Conservation (phyloP, 345 rosid genomes). For the Populus tremula region DNA sequence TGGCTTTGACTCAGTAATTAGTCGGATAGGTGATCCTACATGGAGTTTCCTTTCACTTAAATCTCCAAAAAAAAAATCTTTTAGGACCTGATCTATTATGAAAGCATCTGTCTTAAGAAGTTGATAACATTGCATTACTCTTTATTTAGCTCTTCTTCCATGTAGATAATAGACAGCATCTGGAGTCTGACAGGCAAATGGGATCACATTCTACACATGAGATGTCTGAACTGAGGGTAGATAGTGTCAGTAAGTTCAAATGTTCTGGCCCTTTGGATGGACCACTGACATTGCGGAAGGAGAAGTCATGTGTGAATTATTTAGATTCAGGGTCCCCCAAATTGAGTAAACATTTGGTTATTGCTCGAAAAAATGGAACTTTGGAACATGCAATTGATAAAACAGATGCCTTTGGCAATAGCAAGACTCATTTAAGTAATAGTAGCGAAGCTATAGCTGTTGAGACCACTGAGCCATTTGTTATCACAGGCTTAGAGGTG, state of each 20-base stretch:
- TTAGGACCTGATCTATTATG: background rate
- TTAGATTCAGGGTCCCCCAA: constrained; percentile 23
- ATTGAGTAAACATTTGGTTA: constrained; percentile 19
- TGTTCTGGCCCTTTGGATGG: constrained; percentile 23
- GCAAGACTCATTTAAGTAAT: constrained; percentile 14
- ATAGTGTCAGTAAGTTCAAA: constrained; percentile 11
- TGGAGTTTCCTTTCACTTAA: background rate
- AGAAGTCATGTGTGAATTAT: constrained; percentile 16
- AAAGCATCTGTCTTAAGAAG: constrained; percentile 13
- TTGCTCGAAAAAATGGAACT: constrained; percentile 22
- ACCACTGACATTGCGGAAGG: constrained; percentile 22
- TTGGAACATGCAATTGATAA: constrained; percentile 16
- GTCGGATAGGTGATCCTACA: constrained; percentile 1
- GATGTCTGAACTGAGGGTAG: constrained; percentile 19
- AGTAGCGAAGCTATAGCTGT: constrained; percentile 19
- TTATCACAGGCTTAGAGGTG: constrained; percentile 17
- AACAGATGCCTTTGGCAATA: constrained; percentile 11
- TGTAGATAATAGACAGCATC: constrained; percentile 46
- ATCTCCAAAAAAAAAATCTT: constrained; percentile 1
- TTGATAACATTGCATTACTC: constrained; percentile 23
- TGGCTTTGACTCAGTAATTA: background rate
- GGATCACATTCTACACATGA: constrained; percentile 24
- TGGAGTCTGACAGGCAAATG: constrained; percentile 23
- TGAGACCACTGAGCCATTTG: constrained; percentile 15
- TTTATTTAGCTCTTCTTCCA: constrained; percentile 32